Conservation (phyloP, 1,284 basidiomycete genomes). For the Apiotrichum laibachii region DNA sequence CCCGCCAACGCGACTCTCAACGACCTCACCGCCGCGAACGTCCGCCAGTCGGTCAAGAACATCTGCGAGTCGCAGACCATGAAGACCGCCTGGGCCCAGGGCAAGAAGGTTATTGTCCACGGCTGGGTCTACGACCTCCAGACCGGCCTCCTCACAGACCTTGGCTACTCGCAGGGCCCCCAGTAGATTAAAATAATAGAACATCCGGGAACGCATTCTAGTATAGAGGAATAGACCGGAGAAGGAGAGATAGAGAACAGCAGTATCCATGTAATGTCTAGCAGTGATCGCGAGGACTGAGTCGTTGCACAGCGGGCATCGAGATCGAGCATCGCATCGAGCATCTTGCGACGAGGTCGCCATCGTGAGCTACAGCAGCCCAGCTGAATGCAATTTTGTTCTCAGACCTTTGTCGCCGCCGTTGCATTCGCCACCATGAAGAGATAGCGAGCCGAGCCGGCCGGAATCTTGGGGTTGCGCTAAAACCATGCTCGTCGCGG, state of each 20-base stretch:
- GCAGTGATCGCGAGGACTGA: too few species aligned
- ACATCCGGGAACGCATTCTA: neutral
- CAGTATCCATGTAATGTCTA: neutral
- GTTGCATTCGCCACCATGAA: too few species aligned
- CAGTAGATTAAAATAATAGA: neutral
- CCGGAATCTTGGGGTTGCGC: too few species aligned
- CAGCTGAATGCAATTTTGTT: too few species aligned
- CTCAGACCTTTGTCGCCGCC: too few species aligned
- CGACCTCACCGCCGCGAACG: constrained; percentile 69
- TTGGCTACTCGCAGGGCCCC: constrained; percentile 54
- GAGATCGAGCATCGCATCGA: too few species aligned
- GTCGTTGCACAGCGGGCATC: too few species aligned
- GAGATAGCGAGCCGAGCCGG: too few species aligned
- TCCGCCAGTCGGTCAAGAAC: constrained; percentile 71
- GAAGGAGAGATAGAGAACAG: neutral
- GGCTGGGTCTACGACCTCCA: constrained; percentile 79
- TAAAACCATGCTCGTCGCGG: too few species aligned
- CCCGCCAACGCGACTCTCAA: constrained; percentile 56
- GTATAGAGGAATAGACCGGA: neutral
- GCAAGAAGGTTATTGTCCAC: constrained; percentile 67
- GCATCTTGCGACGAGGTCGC: too few species aligned
- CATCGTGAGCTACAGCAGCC: too few species aligned
- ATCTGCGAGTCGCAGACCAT: constrained; percentile 61
- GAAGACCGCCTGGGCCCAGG: constrained; percentile 66
- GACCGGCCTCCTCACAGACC: constrained; percentile 67